Evolutionary conservation across 371 early-diverging fungal genomes (phyloP).

Genomic region (Catenaria anguillulae): DNA sequence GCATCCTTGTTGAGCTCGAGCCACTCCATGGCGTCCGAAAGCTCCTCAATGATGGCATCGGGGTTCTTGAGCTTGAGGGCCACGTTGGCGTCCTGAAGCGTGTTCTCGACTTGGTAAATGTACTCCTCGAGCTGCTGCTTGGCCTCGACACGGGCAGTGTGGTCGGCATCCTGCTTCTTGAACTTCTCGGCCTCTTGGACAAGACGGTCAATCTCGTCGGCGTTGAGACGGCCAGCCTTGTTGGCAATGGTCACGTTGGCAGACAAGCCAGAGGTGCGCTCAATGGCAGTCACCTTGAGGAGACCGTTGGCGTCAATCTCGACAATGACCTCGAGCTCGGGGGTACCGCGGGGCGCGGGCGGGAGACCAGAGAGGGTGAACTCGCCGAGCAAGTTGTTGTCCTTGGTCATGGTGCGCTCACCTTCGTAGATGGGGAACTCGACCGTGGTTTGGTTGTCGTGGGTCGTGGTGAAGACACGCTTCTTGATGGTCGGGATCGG

Average conservation of each 20-base stretch:
- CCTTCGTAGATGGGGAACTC: conserved; percentile 88
- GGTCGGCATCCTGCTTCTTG: conserved; percentile 68
- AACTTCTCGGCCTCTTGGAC: conserved; percentile 74
- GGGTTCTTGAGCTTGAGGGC: conserved; percentile 31
- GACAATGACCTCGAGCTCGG: conserved; percentile 85
- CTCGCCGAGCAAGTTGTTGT: conserved; percentile 85
- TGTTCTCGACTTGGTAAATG: conserved; percentile 40
- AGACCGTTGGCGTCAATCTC: conserved; percentile 92
- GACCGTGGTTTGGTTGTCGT: conserved; percentile 88
- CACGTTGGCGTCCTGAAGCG: conserved; percentile 34
- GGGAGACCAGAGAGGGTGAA: conserved; percentile 77
- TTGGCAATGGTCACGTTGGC: conserved; percentile 86
- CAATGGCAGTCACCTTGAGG: conserved; percentile 81
- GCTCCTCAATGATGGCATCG: conserved; percentile 33
- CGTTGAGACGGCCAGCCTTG: conserved; percentile 75
- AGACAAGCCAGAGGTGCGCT: conserved; percentile 74
- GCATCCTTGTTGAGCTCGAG: conserved; percentile 49
- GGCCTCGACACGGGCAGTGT: conserved; percentile 51
- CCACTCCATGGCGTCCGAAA: conserved; percentile 49
- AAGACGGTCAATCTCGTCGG: conserved; percentile 81
- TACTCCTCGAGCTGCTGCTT: conserved; percentile 68
- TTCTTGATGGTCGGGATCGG: conserved; percentile 80
- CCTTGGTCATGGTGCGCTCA: conserved; percentile 74
- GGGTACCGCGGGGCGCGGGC: conserved; percentile 77
- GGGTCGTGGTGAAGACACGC: conserved; percentile 85